Conservation (phyloP, 2,329 filamentous ascomycete species). For the Monosporascus sp. region DNA sequence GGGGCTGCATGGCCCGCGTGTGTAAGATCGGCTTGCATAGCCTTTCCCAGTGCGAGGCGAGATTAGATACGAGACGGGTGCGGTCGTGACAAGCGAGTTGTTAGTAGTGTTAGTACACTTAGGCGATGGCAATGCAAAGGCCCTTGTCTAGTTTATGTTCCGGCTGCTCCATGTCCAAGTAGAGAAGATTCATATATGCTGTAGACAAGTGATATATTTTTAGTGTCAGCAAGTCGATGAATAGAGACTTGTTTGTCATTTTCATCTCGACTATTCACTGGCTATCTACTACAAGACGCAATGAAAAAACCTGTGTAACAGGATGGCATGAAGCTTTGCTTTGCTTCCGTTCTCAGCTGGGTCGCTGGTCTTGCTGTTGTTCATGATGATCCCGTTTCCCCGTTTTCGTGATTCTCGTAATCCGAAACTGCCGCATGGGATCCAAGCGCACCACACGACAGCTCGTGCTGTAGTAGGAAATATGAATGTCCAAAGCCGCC, state of each 20-base stretch:
- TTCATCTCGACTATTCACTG: too few relatives aligned
- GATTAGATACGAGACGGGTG: neutral
- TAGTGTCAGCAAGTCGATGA: too few relatives aligned
- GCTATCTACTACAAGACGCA: neutral
- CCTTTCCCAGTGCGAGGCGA: neutral
- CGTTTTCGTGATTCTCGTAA: neutral
- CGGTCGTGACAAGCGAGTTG: too few relatives aligned
- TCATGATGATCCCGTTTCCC: neutral
- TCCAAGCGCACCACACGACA: neutral
- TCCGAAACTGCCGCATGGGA: neutral
- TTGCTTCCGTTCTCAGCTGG: neutral
- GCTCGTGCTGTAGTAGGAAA: conserved; percentile 1
- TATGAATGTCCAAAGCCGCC: conserved; percentile 5
- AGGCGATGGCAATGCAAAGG: too few relatives aligned
- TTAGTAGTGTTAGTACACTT: too few relatives aligned
- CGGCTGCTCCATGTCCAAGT: too few relatives aligned
- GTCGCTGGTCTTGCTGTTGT: neutral
- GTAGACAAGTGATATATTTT: too few relatives aligned
- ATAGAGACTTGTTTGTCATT: too few relatives aligned
- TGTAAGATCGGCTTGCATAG: neutral
- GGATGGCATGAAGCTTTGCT: neutral
- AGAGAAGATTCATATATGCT: too few relatives aligned
- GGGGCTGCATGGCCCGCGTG: neutral
- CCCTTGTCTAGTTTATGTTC: too few relatives aligned
- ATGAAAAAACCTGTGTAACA: neutral